phyloP scores from a whole-genome alignment of 441 rosid genomes.

The Pelargonium fulgidum region DNA sequence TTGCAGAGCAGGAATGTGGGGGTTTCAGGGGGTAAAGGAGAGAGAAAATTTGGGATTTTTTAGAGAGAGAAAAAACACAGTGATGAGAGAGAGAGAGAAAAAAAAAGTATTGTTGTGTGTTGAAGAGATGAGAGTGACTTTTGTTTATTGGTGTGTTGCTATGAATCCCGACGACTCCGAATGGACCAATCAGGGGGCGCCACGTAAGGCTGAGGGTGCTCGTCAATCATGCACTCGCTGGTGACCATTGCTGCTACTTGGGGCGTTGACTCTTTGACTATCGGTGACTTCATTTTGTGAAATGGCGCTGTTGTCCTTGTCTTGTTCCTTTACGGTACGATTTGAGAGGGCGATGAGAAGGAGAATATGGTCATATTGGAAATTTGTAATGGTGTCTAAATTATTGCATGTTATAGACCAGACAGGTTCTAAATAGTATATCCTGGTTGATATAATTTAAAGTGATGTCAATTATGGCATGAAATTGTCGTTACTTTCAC shows the following conservation, averaged over 20 bases:
- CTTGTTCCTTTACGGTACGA: no score
- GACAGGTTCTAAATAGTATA: no score
- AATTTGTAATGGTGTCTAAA: no score
- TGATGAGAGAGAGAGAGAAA: background rate
- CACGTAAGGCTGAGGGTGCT: conserved; percentile 35
- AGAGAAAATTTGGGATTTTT: background rate
- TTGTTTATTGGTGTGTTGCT: conserved; percentile 42
- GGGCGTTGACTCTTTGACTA: no score
- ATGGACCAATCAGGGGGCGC: conserved; percentile 21
- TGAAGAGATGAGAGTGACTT: conserved; percentile 44
- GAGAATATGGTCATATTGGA: no score
- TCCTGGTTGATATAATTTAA: no score
- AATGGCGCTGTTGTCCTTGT: no score
- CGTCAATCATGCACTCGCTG: conserved; percentile 27
- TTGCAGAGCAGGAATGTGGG: conserved; percentile 31
- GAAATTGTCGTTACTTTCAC: no score
- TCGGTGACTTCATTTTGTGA: no score
- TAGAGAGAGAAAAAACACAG: conserved; percentile 25
- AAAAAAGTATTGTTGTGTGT: conserved; percentile 6
- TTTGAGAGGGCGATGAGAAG: no score
- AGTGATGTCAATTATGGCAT: no score
- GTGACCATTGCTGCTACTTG: background rate
- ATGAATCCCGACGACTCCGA: conserved; percentile 13
- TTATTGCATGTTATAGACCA: no score
- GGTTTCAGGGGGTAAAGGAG: background rate